Conservation (phyloP, 768 basidiomycete genomes). For the Tephrocybe sp. region DNA sequence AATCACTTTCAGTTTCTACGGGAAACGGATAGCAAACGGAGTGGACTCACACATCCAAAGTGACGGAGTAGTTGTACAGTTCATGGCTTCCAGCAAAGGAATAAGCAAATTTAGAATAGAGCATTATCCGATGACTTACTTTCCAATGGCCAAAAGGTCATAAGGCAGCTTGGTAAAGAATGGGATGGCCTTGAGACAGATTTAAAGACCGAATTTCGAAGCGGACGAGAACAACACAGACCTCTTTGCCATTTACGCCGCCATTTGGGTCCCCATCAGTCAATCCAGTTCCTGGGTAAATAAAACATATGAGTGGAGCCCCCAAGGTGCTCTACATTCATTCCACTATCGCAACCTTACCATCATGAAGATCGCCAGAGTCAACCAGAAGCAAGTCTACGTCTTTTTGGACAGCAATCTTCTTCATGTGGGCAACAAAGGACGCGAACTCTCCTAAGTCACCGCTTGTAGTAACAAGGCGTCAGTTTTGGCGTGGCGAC, state of each 20-base stretch:
- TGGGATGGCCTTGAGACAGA: constrained; percentile 55
- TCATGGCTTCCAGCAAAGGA: constrained; percentile 56
- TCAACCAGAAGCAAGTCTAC: constrained; percentile 85
- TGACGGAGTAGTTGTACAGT: constrained; percentile 66
- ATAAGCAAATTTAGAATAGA: not conserved
- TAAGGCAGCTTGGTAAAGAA: constrained; percentile 74
- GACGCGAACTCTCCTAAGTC: constrained; percentile 25
- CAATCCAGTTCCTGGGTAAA: constrained; percentile 66
- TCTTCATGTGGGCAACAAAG: constrained; percentile 16
- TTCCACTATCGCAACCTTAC: constrained; percentile 22
- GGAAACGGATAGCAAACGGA: not conserved
- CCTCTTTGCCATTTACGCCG: constrained; percentile 71
- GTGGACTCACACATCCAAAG: constrained; percentile 57
- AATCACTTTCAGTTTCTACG: not conserved
- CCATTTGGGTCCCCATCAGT: constrained; percentile 73
- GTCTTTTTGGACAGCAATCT: constrained; percentile 40
- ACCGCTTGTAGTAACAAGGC: constrained; percentile 22
- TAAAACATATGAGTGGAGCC: not conserved
- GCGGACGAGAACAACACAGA: constrained; percentile 23
- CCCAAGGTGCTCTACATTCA: too few species aligned
- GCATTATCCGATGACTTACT: constrained; percentile 40
- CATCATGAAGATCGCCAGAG: constrained; percentile 77
- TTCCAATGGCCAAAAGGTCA: constrained; percentile 83
- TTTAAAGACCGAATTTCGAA: too few species aligned
- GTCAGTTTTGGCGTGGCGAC: not conserved